These are phyloP conservation scores for Medicago truncatula DNA, from an alignment of 306 rosid species.

Conservation along the genomic window MtrunA17r5.0-ANR NC_053049.1:18830501-18831000, in stretches of 20 bases:
- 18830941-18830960: background rate
- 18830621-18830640: conserved; percentile 2
- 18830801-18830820: conserved; percentile 85
- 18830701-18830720: conserved; percentile 27
- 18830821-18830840: conserved; percentile 97
- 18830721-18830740: conserved; percentile 75
- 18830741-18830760: conserved; percentile 90
- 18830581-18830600: conserved; percentile 61
- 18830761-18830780: conserved; percentile 92
- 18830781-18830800: conserved; percentile 95
- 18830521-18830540: conserved; percentile 85
- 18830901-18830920: conserved; percentile 1
- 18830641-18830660: conserved; percentile 17
- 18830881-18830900: conserved; percentile 96
- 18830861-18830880: conserved; percentile 93
- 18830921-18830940: background rate
- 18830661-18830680: conserved; percentile 2
- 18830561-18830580: conserved; percentile 90
- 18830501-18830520: conserved; percentile 88
- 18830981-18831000: conserved; percentile 72
- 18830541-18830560: conserved; percentile 82
- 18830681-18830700: conserved; percentile 29
- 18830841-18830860: conserved; percentile 96
- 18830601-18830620: background rate
- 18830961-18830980: conserved; percentile 17